phyloP scores from a whole-genome alignment of 2,329 filamentous ascomycete species.

The Aspergillus quadrilineatus region DNA sequence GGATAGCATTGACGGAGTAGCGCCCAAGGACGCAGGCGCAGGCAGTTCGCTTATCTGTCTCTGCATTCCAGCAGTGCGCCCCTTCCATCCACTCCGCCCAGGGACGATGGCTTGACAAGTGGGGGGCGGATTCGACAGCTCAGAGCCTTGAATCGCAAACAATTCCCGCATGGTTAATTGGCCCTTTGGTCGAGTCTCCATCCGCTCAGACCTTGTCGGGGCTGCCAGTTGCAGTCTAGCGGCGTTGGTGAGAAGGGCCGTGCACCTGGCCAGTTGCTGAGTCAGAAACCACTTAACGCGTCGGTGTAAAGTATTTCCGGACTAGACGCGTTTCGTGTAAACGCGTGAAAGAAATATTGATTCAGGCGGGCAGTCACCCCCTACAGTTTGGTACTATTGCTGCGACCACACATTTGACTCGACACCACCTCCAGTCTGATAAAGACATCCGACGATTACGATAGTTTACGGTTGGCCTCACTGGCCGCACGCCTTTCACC shows the following conservation, averaged over 20 bases:
- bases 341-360: slow-evolving; percentile 25
- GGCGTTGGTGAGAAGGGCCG: slow-evolving; percentile 8
- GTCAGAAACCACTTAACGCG: slow-evolving; percentile 38
- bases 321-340: slow-evolving; percentile 31
- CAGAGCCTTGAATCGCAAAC: slow-evolving; percentile 9
- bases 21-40: neutral
- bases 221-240: slow-evolving; percentile 11
- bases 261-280: neutral
- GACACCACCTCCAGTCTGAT: neutral
- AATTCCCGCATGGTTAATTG: slow-evolving; percentile 1
- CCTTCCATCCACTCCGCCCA: slow-evolving; percentile 1
- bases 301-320: slow-evolving; percentile 20
- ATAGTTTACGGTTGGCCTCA: neutral
- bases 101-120: slow-evolving; percentile 4
- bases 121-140: slow-evolving; percentile 6
- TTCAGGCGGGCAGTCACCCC: neutral
- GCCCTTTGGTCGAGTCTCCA: neutral
- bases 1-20: neutral
- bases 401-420: neutral
- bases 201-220: slow-evolving; percentile 19
- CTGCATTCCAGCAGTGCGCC: slow-evolving; percentile 6
- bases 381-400: neutral
- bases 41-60: slow-evolving; percentile 9
- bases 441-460: neutral
- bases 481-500: slow-evolving; percentile 12